Percentiles rank a stretch among this genome's conserved stretches.
phyloP scores from a whole-genome alignment of 495 filamentous ascomycete genomes.

The Aspergillus avenaceus region DNA sequence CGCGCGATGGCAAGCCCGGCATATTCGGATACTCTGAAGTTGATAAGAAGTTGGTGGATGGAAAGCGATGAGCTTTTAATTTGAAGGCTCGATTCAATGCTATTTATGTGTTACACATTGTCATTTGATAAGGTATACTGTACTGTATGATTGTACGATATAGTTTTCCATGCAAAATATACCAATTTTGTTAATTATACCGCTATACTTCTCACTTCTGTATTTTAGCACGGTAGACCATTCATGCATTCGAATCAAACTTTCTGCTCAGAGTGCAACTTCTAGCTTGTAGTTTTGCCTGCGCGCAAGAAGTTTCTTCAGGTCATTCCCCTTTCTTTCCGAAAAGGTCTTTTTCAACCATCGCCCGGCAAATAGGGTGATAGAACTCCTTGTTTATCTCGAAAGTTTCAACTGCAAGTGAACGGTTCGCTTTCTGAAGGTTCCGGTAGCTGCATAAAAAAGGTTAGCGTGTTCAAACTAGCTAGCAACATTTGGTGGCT shows the following conservation, averaged over 20 bases:
- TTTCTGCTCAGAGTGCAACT: too few species aligned
- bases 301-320: not conserved
- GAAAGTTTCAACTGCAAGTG: conserved; percentile 77
- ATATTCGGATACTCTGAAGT: conserved; percentile 34
- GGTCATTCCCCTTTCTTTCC: conserved; percentile 29
- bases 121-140: too few species aligned
- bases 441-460: conserved; percentile 49
- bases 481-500: not conserved
- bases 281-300: not conserved
- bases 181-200: not conserved
- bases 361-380: conserved; percentile 83
- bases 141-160: too few species aligned
- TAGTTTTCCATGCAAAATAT: too few species aligned
- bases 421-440: conserved; percentile 66
- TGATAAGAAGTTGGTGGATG: conserved; percentile 33
- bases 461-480: conserved; percentile 12
- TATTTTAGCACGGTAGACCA: not conserved
- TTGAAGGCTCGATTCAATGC: too few species aligned
- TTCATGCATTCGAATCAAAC: too few species aligned
- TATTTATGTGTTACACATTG: too few species aligned
- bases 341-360: conserved; percentile 81
- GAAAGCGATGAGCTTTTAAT: conserved; percentile 23
- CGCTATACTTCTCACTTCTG: not conserved
- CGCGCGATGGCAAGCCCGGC: conserved; percentile 15
- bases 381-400: conserved; percentile 87